Percentiles rank a stretch among this genome's conserved stretches.
Conservation (phyloP, 73 alveolate genomes). For the Paramecium bursaria region DNA sequence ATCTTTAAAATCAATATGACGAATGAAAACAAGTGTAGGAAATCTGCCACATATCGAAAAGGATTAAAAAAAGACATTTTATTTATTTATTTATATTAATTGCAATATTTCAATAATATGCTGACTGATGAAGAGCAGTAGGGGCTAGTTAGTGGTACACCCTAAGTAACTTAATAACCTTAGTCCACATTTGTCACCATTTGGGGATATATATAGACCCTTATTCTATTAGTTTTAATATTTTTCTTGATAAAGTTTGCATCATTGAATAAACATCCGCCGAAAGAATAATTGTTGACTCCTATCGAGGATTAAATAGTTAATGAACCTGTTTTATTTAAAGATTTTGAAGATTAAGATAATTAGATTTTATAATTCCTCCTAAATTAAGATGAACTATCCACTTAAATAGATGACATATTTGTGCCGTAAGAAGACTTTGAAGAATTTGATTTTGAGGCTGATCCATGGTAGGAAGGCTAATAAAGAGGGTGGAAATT, state of each 20-base stretch:
- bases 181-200: constrained; percentile 2
- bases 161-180: constrained; percentile 14
- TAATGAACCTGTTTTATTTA: neutral
- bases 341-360: constrained; percentile 2
- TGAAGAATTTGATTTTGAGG: constrained; percentile 42
- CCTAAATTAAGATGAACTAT: constrained; percentile 10
- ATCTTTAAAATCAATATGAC: constrained; percentile 84
- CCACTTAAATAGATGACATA: constrained; percentile 14
- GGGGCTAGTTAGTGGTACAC: constrained; percentile 2
- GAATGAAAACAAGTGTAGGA: constrained; percentile 86
- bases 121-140: constrained; percentile 20
- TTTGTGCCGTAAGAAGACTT: constrained; percentile 31
- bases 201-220: neutral
- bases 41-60: constrained; percentile 86
- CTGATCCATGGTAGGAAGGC: constrained; percentile 45
- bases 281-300: neutral
- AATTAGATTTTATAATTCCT: constrained; percentile 14
- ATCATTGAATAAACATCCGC: neutral
- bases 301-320: neutral
- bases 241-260: constrained; percentile 8
- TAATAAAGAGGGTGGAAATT: constrained; percentile 36
- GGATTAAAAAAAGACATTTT: constrained; percentile 64
- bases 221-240: constrained; percentile 6
- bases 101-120: neutral
- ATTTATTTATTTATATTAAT: neutral